phyloP scores from a whole-genome alignment of 768 basidiomycete genomes.

The Terana coerulea region DNA sequence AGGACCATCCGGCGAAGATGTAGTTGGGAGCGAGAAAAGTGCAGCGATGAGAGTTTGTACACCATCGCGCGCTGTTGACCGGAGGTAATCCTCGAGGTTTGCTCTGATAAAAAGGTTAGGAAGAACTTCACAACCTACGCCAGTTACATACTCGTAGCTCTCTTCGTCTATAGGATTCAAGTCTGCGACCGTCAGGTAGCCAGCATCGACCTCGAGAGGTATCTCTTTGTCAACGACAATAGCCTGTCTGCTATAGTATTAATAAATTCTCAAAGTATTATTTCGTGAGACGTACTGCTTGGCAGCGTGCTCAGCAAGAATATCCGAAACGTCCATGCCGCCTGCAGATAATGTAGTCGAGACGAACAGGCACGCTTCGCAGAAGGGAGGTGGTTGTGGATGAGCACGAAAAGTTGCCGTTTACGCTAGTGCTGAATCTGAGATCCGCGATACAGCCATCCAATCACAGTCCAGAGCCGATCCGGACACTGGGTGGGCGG shows the following conservation, averaged over 20 bases:
- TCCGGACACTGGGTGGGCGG: no score
- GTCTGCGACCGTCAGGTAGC: slow-evolving; percentile 83
- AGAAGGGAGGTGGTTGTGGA: background rate
- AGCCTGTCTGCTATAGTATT: slow-evolving; percentile 48
- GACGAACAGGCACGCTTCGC: no score
- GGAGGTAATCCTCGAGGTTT: slow-evolving; percentile 79
- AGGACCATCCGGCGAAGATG: slow-evolving; percentile 74
- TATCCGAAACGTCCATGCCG: slow-evolving; percentile 77
- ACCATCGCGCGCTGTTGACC: slow-evolving; percentile 74
- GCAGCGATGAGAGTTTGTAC: slow-evolving; percentile 75
- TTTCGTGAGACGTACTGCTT: slow-evolving; percentile 51
- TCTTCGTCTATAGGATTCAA: slow-evolving; percentile 82
- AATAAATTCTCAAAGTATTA: background rate
- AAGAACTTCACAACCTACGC: background rate
- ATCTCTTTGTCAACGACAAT: slow-evolving; percentile 73
- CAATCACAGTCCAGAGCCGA: background rate
- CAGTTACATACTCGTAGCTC: slow-evolving; percentile 73
- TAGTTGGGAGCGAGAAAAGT: slow-evolving; percentile 80
- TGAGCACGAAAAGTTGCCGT: background rate
- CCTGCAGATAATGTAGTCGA: no score
- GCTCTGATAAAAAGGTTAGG: slow-evolving; percentile 38
- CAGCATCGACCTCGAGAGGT: slow-evolving; percentile 77
- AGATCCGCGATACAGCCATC: background rate
- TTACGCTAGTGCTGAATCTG: background rate
- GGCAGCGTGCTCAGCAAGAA: slow-evolving; percentile 69